Base-by-base conservation (phyloP, 306 rosid species). In the Calophaca sinica region DNA sequence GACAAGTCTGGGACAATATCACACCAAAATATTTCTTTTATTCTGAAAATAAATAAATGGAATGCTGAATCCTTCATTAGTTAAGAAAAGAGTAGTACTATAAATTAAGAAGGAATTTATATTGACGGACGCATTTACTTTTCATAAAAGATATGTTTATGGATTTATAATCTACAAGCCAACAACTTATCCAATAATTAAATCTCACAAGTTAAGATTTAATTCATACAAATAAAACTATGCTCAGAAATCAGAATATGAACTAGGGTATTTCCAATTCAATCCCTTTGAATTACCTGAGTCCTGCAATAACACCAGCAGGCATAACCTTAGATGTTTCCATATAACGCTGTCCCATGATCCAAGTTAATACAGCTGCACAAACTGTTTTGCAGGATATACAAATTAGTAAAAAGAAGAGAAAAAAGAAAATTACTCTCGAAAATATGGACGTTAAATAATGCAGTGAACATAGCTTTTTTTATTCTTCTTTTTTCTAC, bases 241-340 rank as follows among this genome's bases (percentile, higher is more conserved):
- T 41, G 57, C 15, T 45, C 38, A 60, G n/a, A 15, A 66, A 9
- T 45, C 36, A 67, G n/a, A n/a, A 66, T 13, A 41, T 38, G 57
- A 58, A 28, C 12, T 28, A 28, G 60, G 42, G 61, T 62, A 63
- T 46, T 45, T 32, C 35, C 13, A 63, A 35, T 39, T 10, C 39
- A 75, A 45, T 45, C 51, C 26, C 62, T 69, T 55, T 62, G n/a
- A 54, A 57, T 77, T 82, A 90, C 98, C 96, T 93, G 70, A 93
- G 69, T 71, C 91, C 98, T 12, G 98, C 96, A 13, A 93, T 87
- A 76, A 93, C 38, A 62, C 96, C 98, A 74, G 98, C 90, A 10
- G 98, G 98, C 96, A 93, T 90, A 68, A 93, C 20, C 90, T 93
- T 93, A 3, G 90, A 89, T 51, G 96, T 90, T 62, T 79, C 80